Base-by-base conservation (phyloP, 2,329 filamentous ascomycete genomes). In the Eutypa lata region DNA sequence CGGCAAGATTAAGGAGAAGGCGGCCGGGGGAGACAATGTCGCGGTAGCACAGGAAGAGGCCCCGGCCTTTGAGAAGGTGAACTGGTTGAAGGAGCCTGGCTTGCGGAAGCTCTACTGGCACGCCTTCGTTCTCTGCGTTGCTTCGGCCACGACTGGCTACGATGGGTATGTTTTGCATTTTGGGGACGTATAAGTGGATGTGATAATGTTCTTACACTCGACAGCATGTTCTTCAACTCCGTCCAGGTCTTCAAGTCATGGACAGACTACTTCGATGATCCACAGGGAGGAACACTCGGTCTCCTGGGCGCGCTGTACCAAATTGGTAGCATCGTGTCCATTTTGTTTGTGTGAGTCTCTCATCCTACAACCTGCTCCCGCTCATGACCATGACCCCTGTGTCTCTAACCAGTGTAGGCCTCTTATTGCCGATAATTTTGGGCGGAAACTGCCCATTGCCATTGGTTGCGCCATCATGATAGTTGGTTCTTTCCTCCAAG, bases 261-360 rank as follows among this genome's bases (percentile, higher is more conserved):
- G 76, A 68, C 75, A 61, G 62, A 64, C 21, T 77, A 74, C 63
- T 83, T 83, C 58, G 68, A 71, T 28, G 48, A 78, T 52, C 80
- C 73, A 0, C 40, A 74, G 63, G 65, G 76, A 57, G 63, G 69
- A 54, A 59, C 67, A 65, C 67, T 76, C 7, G 83, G 83, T 49
- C 73, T 86, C 31, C 72, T 86, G 3, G 77, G 76, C 10, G 80
- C 82, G 7, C 76, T 81, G 56, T 86, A 85, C 67, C 81, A 81
- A 59, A 76, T 86, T 40, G 82, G 82, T 45, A 80, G 79, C 52
- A 75, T 86, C 54, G 68, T 73, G 43, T 79, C 79, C 22, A 79
- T 86, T 40, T 81, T 80, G 2, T 69, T 85, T 31, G 80, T 84
- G 71, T 73, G 65, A 67, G 71, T 60, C 3, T n/a, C 5, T 7